These are phyloP conservation scores for Tetrastigma voinierianum DNA, from an alignment of 164 flowering plant species.

Conservation along the genomic window DNA sequence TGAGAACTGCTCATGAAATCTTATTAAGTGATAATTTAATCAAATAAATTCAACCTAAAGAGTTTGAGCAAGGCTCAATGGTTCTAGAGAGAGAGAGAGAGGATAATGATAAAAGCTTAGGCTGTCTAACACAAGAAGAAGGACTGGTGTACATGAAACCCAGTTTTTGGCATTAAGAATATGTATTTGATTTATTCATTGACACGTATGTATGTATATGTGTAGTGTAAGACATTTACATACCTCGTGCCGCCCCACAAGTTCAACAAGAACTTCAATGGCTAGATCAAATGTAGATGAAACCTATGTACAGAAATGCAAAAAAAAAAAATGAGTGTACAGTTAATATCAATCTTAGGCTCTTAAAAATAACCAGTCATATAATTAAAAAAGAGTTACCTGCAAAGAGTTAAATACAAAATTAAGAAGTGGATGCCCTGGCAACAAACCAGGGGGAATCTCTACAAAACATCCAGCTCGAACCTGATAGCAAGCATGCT, in stretches of 20 bases:
- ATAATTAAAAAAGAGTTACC: slow-evolving; percentile 30
- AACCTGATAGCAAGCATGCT: slow-evolving; percentile 44
- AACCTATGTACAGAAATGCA: slow-evolving; percentile 39
- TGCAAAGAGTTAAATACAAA: slow-evolving; percentile 82
- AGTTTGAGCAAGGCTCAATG: no score
- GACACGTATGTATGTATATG: not conserved
- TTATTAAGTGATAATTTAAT: no score
- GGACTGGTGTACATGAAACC: no score
- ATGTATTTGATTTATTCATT: no score
- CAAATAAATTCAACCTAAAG: no score
- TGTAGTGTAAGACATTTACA: slow-evolving; percentile 11
- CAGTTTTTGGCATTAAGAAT: no score
- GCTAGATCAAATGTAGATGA: slow-evolving; percentile 79
- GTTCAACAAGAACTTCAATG: slow-evolving; percentile 87
- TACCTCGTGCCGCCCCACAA: slow-evolving; percentile 89
- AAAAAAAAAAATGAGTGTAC: slow-evolving; percentile 1
- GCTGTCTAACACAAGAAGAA: no score
- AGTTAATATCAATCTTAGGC: not conserved
- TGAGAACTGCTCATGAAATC: no score
- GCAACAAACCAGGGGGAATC: slow-evolving; percentile 58
- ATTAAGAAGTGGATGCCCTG: slow-evolving; percentile 83
- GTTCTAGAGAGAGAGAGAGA: no score
- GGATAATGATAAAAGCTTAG: no score
- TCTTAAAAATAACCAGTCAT: not conserved
- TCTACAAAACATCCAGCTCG: slow-evolving; percentile 89